These are phyloP conservation scores for Benincasa hispida DNA, from an alignment of 306 rosid species.

Conservation along the genomic window DNA sequence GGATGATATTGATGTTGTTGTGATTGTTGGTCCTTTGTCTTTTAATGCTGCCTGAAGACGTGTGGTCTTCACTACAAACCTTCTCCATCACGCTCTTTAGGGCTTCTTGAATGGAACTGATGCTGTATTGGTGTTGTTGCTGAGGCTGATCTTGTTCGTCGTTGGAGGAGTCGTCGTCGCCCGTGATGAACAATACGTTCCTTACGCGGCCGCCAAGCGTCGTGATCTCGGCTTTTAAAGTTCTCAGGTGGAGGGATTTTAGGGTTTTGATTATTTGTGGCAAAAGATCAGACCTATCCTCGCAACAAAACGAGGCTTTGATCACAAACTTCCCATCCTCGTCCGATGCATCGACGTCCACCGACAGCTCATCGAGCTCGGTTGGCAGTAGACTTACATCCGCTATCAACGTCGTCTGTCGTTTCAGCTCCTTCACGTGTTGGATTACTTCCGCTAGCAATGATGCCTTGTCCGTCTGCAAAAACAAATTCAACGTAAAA, in stretches of 20 bases:
- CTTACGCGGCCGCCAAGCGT: conserved; percentile 70
- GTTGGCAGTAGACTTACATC: conserved; percentile 73
- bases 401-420: conserved; percentile 57
- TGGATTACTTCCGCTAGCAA: conserved; percentile 77
- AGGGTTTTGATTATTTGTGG: conserved; percentile 70
- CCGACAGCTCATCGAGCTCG: conserved; percentile 56
- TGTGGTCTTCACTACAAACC: conserved; percentile 30
- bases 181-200: conserved; percentile 62
- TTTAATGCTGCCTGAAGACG: conserved; percentile 60
- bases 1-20: conserved; percentile 37
- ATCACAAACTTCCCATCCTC: conserved; percentile 69
- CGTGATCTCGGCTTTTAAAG: conserved; percentile 75
- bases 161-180: conserved; percentile 35
- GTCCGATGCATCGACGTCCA: conserved; percentile 51
- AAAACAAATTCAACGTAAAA: no score
- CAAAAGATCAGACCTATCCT: conserved; percentile 70
- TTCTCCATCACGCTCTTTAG: conserved; percentile 79
- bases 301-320: conserved; percentile 79
- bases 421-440: conserved; percentile 78
- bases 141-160: conserved; percentile 1
- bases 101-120: conserved; percentile 70
- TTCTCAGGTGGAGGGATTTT: conserved; percentile 44
- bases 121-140: conserved; percentile 35
- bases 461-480: conserved; percentile 85
- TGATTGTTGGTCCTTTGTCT: conserved; percentile 57